A percentile compares a stretch with the other conserved stretches of the same genome.
These are phyloP conservation scores for Gaeumannomyces tritici DNA, from an alignment of 2,329 filamentous ascomycete genomes.

Conservation along the genomic window DNA sequence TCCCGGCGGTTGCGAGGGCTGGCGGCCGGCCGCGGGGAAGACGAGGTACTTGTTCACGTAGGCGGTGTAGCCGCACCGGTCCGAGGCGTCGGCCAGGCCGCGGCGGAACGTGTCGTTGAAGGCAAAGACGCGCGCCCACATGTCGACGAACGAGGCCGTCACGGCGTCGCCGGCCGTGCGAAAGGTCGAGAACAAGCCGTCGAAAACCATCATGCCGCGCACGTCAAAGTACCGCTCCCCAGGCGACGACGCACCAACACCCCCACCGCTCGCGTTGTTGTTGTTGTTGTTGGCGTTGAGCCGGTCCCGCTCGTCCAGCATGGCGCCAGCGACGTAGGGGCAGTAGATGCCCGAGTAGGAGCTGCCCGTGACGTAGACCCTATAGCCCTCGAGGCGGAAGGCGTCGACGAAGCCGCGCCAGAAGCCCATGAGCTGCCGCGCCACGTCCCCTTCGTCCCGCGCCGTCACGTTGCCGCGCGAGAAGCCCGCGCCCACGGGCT, in stretches of 20 bases:
- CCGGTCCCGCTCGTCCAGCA: constrained; percentile 56
- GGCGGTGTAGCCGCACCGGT: constrained; percentile 50
- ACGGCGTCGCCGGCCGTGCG: constrained; percentile 13
- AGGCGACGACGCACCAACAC: no score
- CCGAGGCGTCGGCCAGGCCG: constrained; percentile 37
- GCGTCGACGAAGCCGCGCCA: constrained; percentile 65
- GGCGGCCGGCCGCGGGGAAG: constrained; percentile 46
- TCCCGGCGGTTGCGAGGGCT: no score
- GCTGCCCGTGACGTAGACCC: constrained; percentile 62
- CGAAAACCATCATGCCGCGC: constrained; percentile 28
- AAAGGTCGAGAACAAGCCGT: constrained; percentile 38
- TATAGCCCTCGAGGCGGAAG: constrained; percentile 51
- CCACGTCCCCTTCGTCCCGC: constrained; percentile 53
- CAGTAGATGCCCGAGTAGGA: constrained; percentile 57
- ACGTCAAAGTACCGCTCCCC: not conserved
- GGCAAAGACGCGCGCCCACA: constrained; percentile 48
- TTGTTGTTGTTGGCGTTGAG: constrained; percentile 57
- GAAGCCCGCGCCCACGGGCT: constrained; percentile 56
- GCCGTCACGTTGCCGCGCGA: constrained; percentile 53
- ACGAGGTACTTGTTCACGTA: constrained; percentile 51
- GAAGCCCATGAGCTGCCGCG: constrained; percentile 61
- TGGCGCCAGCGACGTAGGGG: constrained; percentile 62
- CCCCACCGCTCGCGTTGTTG: constrained; percentile 62
- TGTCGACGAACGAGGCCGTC: constrained; percentile 47
- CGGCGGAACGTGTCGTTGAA: constrained; percentile 49